These are phyloP conservation scores for Penicillium polonicum DNA, from an alignment of 2,329 filamentous ascomycete species.

Conservation along the genomic window DNA sequence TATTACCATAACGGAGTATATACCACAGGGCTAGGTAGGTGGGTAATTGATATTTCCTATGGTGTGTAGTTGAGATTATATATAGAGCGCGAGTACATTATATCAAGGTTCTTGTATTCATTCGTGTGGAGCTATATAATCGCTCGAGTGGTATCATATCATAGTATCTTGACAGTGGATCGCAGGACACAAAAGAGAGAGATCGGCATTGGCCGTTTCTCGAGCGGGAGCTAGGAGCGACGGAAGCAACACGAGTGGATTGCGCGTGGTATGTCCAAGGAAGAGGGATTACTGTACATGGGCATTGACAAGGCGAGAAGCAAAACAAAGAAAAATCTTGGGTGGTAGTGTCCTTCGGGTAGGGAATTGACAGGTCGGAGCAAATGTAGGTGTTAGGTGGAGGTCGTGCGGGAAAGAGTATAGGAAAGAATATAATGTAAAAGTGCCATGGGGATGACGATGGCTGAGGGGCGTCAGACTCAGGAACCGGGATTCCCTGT, in stretches of 20 bases:
- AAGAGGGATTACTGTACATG: conserved; percentile 17
- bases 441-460: conserved; percentile 10
- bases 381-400: background rate
- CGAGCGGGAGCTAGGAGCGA: background rate
- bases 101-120: conserved; percentile 1
- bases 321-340: background rate
- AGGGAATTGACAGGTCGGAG: background rate
- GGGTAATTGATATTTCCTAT: background rate
- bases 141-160: conserved; percentile 16
- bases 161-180: conserved; percentile 8
- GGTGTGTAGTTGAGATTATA: background rate
- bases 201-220: background rate
- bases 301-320: background rate
- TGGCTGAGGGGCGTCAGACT: background rate
- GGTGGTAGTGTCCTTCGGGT: background rate
- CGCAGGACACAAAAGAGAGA: background rate
- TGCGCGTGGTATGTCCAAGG: background rate
- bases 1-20: background rate
- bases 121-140: conserved; percentile 4
- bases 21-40: background rate
- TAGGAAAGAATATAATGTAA: background rate
- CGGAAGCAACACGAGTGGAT: background rate
- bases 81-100: background rate
- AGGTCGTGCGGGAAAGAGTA: background rate
- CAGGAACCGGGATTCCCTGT: background rate